These are phyloP conservation scores for Coniochaeta prunicola DNA, from an alignment of 2,329 filamentous ascomycete genomes.

Conservation along the genomic window DNA sequence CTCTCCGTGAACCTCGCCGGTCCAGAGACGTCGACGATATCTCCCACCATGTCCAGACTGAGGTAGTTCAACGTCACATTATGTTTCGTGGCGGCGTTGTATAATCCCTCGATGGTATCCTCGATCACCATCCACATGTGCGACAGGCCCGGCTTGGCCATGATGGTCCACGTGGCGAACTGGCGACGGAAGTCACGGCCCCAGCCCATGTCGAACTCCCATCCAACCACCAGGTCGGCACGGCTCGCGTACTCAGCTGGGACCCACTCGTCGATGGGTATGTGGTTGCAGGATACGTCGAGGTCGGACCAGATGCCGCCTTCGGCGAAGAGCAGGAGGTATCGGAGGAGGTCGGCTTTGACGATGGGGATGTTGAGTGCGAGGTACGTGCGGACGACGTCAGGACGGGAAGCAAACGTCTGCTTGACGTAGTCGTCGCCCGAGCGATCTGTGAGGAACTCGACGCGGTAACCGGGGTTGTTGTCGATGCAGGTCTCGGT, in stretches of 20 bases:
- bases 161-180: slow-evolving; percentile 15
- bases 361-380: slow-evolving; percentile 28
- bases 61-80: slow-evolving; percentile 4
- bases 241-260: slow-evolving; percentile 12
- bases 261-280: slow-evolving; percentile 26
- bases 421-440: slow-evolving; percentile 51
- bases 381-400: slow-evolving; percentile 15
- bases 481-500: slow-evolving; percentile 20
- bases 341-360: slow-evolving; percentile 61
- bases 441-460: slow-evolving; percentile 19
- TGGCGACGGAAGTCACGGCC: slow-evolving; percentile 11
- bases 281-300: slow-evolving; percentile 26
- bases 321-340: slow-evolving; percentile 65
- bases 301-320: slow-evolving; percentile 65
- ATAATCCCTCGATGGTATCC: slow-evolving; percentile 10
- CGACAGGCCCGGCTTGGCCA: slow-evolving; percentile 10
- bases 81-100: slow-evolving; percentile 1
- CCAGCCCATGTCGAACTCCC: slow-evolving; percentile 19
- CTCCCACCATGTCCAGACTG: slow-evolving; percentile 4
- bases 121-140: slow-evolving; percentile 12
- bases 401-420: slow-evolving; percentile 30
- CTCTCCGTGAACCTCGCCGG: slow-evolving; percentile 8
- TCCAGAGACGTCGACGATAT: slow-evolving; percentile 9
- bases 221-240: slow-evolving; percentile 16
- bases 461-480: slow-evolving; percentile 17